Evolutionary conservation across 108 stramenopile genomes (phyloP).

Genomic region (Cyclotella kingstonii): DNA sequence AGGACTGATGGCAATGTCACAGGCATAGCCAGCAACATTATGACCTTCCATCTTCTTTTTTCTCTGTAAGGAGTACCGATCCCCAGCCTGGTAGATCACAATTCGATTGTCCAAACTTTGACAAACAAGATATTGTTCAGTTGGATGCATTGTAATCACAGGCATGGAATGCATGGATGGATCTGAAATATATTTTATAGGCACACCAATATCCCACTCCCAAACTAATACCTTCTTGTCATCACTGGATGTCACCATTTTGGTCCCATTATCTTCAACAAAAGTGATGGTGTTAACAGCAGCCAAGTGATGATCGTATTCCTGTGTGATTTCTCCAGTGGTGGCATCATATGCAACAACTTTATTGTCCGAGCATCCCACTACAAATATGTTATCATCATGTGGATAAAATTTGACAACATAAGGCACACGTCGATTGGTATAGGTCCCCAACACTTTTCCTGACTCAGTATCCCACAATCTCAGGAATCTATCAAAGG

Average conservation of each 20-base stretch:
- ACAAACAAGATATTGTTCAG: conserved; percentile 72
- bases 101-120: conserved; percentile 97
- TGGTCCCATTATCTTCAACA: conserved; percentile 85
- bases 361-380: conserved; percentile 94
- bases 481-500: conserved; percentile 92
- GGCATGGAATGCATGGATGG: conserved; percentile 99
- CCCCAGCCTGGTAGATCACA: conserved; percentile 82
- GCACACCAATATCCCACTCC: conserved; percentile 99
- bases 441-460: conserved; percentile 81
- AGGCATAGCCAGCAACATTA: conserved; percentile 95
- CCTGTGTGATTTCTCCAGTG: conserved; percentile 94
- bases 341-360: conserved; percentile 91
- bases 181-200: conserved; percentile 98
- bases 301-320: conserved; percentile 98
- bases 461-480: conserved; percentile 98
- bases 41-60: conserved; percentile 97
- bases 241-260: conserved; percentile 94
- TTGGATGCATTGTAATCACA: conserved; percentile 85
- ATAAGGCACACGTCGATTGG: conserved; percentile 94
- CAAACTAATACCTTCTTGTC: conserved; percentile 98
- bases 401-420: conserved; percentile 91
- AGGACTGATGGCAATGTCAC: conserved; percentile 89
- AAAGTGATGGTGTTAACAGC: conserved; percentile 97
- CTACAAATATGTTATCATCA: conserved; percentile 95
- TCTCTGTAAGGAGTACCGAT: conserved; percentile 80